Percentiles rank a stretch among this genome's conserved stretches.
Conservation (phyloP, 2,329 filamentous ascomycete genomes). For the Nemania sp. region DNA sequence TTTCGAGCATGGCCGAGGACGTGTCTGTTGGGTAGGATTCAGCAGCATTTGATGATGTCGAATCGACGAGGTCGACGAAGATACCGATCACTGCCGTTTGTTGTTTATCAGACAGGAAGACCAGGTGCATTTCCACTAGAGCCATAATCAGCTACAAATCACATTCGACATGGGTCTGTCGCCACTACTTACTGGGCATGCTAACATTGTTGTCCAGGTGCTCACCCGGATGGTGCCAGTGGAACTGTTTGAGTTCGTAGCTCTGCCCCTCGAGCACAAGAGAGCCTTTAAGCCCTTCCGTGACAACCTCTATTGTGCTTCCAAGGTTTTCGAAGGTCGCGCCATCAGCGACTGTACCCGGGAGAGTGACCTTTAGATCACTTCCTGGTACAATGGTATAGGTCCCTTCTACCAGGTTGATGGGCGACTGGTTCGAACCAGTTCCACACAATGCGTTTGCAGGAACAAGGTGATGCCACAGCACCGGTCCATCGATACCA, state of each 20-base stretch:
- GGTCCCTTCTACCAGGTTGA: constrained; percentile 51
- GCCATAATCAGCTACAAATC: constrained; percentile 1
- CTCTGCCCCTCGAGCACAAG: constrained; percentile 41
- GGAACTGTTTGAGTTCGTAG: constrained; percentile 51
- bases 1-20: constrained; percentile 49
- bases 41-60: constrained; percentile 41
- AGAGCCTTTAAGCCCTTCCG: constrained; percentile 47
- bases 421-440: constrained; percentile 60
- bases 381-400: constrained; percentile 40
- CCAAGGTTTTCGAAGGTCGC: constrained; percentile 61
- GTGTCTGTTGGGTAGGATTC: constrained; percentile 43
- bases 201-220: constrained; percentile 50
- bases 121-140: constrained; percentile 61
- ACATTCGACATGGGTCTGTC: not conserved
- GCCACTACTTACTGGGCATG: constrained; percentile 46
- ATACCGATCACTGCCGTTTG: constrained; percentile 50
- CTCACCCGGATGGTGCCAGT: constrained; percentile 55
- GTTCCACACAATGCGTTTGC: constrained; percentile 54
- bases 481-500: constrained; percentile 37
- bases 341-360: constrained; percentile 44
- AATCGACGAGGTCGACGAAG: constrained; percentile 47
- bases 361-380: constrained; percentile 45
- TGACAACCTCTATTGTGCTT: constrained; percentile 59
- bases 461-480: constrained; percentile 41
- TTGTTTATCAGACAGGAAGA: constrained; percentile 50